A percentile compares a stretch with the other conserved stretches of the same genome.
These are phyloP conservation scores for Scedosporium minutisporum DNA, from an alignment of 2,329 filamentous ascomycete species.

Conservation along the genomic window DNA sequence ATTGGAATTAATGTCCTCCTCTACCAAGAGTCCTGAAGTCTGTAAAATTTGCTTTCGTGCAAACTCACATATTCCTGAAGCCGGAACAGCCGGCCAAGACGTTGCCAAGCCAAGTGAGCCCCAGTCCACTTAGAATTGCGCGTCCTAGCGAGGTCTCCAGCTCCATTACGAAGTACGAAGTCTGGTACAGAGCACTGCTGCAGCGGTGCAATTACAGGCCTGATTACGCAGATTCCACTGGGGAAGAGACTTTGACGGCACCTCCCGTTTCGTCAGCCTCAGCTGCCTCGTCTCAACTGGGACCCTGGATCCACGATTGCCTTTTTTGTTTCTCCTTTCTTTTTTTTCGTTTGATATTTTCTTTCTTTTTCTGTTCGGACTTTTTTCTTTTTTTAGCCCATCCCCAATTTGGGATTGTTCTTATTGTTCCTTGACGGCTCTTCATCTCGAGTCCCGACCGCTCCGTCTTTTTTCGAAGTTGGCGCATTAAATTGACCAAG, in stretches of 20 bases:
- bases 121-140: neutral
- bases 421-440: neutral
- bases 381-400: conserved; percentile 7
- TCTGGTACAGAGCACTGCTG: no score
- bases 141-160: neutral
- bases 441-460: neutral
- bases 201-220: neutral
- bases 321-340: neutral
- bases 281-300: neutral
- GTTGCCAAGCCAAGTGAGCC: neutral
- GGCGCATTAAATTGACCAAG: neutral
- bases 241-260: neutral
- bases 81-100: neutral
- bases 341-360: neutral
- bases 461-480: neutral
- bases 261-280: neutral
- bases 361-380: neutral
- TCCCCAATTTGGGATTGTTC: neutral
- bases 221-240: neutral
- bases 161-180: neutral
- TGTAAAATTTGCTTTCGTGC: no score
- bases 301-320: neutral
- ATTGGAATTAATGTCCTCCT: no score
- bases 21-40: no score
- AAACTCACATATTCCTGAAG: neutral